phyloP scores from a whole-genome alignment of 495 filamentous ascomycete species.

The Terfezia boudieri region DNA sequence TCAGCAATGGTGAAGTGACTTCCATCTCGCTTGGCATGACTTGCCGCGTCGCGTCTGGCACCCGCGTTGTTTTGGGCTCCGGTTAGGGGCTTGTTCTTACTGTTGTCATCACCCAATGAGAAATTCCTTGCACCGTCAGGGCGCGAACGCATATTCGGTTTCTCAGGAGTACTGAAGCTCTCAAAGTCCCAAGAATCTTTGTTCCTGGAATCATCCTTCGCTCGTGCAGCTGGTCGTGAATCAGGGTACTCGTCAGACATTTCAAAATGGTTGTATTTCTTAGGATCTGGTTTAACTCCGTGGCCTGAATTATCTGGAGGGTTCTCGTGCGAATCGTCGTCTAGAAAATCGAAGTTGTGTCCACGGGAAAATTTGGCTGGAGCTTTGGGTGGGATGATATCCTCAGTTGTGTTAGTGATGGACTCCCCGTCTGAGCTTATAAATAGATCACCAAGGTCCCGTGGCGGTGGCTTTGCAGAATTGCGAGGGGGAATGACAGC shows the following conservation, averaged over 20 bases:
- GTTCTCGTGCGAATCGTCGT: constrained; percentile 14
- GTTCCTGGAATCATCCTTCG: constrained; percentile 32
- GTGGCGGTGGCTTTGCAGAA: constrained; percentile 38
- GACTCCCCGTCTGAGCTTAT: constrained; percentile 23
- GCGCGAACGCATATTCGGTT: constrained; percentile 29
- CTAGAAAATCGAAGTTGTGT: constrained; percentile 15
- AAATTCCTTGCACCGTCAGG: constrained; percentile 45
- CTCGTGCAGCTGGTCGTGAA: constrained; percentile 18
- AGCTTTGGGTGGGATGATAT: constrained; percentile 11
- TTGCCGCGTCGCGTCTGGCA: neutral
- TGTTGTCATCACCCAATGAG: constrained; percentile 38
- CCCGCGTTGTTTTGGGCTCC: constrained; percentile 1
- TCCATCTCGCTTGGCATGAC: constrained; percentile 1
- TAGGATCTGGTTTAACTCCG: constrained; percentile 27
- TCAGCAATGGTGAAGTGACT: constrained; percentile 17
- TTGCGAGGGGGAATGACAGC: constrained; percentile 25
- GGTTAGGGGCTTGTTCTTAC: neutral
- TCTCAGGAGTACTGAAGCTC: constrained; percentile 63
- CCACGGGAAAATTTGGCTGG: constrained; percentile 10
- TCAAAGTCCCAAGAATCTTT: constrained; percentile 61
- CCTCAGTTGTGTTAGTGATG: neutral
- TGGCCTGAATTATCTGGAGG: constrained; percentile 9
- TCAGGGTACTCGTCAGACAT: constrained; percentile 43
- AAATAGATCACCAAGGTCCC: constrained; percentile 43
- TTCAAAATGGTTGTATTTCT: constrained; percentile 73